Conservation (phyloP, 2,329 filamentous ascomycete genomes). For the Diaporthe australafricana region DNA sequence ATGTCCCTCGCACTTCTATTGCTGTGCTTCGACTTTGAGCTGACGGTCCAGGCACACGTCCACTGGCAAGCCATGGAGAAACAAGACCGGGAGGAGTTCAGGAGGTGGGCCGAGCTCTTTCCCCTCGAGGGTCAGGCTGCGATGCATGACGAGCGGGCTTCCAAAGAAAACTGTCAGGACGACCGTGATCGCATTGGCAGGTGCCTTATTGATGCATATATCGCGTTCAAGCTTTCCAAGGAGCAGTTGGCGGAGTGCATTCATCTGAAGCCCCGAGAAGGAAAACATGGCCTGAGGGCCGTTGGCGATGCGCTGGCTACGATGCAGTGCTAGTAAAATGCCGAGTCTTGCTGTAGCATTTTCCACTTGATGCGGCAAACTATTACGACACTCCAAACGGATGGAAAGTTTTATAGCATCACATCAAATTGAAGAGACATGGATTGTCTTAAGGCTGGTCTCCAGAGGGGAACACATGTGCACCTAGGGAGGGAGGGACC, state of each 20-base stretch:
- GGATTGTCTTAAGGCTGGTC: too few relatives aligned
- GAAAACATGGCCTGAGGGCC: background rate
- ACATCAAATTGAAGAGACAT: background rate
- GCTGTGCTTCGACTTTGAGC: slow-evolving; percentile 31
- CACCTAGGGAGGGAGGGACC: background rate
- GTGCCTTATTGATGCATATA: slow-evolving; percentile 31
- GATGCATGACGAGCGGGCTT: background rate
- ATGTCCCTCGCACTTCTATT: slow-evolving; percentile 32
- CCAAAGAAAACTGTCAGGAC: background rate
- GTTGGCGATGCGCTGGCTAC: background rate
- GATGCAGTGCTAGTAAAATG: background rate
- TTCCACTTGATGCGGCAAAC: background rate
- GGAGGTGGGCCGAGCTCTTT: slow-evolving; percentile 1
- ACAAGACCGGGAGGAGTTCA: slow-evolving; percentile 23
- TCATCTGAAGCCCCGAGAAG: slow-evolving; percentile 1
- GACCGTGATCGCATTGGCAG: slow-evolving; percentile 18
- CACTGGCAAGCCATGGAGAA: background rate
- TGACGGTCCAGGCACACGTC: background rate
- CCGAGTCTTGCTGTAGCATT: background rate
- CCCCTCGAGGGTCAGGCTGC: background rate
- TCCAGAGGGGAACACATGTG: too few relatives aligned
- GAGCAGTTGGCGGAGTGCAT: slow-evolving; percentile 28
- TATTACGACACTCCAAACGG: background rate
- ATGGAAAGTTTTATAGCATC: too few relatives aligned
- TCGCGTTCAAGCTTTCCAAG: slow-evolving; percentile 30